phyloP scores from a whole-genome alignment of 129 eudicot genomes.

The Artemisia tridentata region DNA sequence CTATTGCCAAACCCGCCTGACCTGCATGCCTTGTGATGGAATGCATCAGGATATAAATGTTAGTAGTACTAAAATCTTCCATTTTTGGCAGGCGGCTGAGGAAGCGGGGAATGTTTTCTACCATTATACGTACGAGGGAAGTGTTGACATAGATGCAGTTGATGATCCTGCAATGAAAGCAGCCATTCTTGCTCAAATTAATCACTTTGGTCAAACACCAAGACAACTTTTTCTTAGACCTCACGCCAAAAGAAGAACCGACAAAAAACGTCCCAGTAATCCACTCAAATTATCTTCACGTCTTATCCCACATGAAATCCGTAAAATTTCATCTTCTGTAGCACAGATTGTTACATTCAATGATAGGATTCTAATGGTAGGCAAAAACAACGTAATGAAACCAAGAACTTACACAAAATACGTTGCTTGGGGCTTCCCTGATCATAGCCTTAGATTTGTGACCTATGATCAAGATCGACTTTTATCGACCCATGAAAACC shows the following conservation, averaged over 20 bases:
- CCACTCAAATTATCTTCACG: slow-evolving; percentile 57
- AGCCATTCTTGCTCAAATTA: slow-evolving; percentile 91
- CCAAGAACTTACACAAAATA: slow-evolving; percentile 76
- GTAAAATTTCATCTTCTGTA: slow-evolving; percentile 52
- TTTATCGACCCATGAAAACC: slow-evolving; percentile 91
- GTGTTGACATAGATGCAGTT: slow-evolving; percentile 91
- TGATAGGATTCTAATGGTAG: slow-evolving; percentile 63
- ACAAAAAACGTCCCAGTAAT: slow-evolving; percentile 55
- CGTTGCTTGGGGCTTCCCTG: slow-evolving; percentile 97
- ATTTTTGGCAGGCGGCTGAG: slow-evolving; percentile 74
- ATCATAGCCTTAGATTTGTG: slow-evolving; percentile 74
- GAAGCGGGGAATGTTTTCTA: slow-evolving; percentile 95
- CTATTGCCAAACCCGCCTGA: not conserved
- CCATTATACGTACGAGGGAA: slow-evolving; percentile 93
- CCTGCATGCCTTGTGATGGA: not conserved
- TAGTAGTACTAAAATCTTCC: not conserved
- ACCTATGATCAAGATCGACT: slow-evolving; percentile 77
- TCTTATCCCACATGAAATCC: slow-evolving; percentile 71
- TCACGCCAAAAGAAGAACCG: slow-evolving; percentile 67
- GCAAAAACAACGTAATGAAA: slow-evolving; percentile 70
- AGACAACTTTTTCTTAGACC: slow-evolving; percentile 81
- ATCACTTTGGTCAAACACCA: slow-evolving; percentile 98
- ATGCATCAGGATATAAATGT: not conserved
- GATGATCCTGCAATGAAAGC: slow-evolving; percentile 97
- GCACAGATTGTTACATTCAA: slow-evolving; percentile 57